Conservation (phyloP, 768 basidiomycete genomes). For the Pleurotus eryngii region DNA sequence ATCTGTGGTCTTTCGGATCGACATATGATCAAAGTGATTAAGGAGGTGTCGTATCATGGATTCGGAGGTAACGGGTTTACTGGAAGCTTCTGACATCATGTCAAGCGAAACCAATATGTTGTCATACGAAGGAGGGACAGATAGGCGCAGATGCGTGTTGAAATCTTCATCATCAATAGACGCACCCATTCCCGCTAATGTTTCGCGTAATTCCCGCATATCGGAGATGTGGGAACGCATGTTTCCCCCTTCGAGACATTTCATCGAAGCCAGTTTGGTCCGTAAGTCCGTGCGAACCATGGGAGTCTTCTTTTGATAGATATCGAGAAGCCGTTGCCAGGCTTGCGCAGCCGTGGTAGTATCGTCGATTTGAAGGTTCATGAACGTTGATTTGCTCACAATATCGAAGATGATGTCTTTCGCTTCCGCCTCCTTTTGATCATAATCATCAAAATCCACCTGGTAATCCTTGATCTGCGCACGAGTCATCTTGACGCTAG, state of each 20-base stretch:
- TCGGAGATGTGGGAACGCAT: slow-evolving; percentile 14
- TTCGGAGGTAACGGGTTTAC: slow-evolving; percentile 4
- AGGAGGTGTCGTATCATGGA: slow-evolving; percentile 10
- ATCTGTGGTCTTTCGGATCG: slow-evolving; percentile 13
- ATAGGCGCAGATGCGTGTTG: slow-evolving; percentile 15
- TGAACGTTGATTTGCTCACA: background rate
- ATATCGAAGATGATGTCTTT: slow-evolving; percentile 6
- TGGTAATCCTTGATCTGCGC: slow-evolving; percentile 1
- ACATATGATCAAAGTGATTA: slow-evolving; percentile 10
- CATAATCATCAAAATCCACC: slow-evolving; percentile 1
- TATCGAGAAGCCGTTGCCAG: background rate
- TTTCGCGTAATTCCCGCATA: slow-evolving; percentile 23
- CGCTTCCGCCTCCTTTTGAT: slow-evolving; percentile 1
- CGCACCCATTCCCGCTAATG: slow-evolving; percentile 8
- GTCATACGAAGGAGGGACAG: slow-evolving; percentile 11
- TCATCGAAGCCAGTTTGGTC: background rate
- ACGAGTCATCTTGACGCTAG: background rate
- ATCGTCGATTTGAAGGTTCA: background rate
- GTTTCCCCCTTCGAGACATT: slow-evolving; percentile 11
- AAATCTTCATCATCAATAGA: slow-evolving; percentile 7
- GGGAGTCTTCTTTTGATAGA: background rate
- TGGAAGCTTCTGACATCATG: slow-evolving; percentile 4
- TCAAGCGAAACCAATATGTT: slow-evolving; percentile 15
- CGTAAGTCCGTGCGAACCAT: slow-evolving; percentile 6
- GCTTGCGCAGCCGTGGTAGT: background rate